These are phyloP conservation scores for Paracorniculantispora psalliotae DNA, from an alignment of 2,329 filamentous ascomycete species.

Conservation along the genomic window DNA sequence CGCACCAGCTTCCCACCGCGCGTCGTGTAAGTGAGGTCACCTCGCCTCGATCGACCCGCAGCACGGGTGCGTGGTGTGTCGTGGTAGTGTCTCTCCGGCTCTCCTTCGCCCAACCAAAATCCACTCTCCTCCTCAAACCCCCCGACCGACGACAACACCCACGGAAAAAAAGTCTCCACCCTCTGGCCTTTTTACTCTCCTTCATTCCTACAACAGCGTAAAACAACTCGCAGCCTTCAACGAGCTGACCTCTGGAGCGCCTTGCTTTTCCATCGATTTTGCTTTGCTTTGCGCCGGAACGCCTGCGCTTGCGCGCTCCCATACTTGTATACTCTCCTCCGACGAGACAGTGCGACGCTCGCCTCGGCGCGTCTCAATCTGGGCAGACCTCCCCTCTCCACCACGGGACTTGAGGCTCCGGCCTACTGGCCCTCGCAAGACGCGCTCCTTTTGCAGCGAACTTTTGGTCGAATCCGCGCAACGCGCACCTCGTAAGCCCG, in stretches of 20 bases:
- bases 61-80: not conserved
- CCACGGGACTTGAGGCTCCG: slow-evolving; percentile 1
- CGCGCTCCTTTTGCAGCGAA: not conserved
- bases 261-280: not conserved
- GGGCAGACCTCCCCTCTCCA: not conserved
- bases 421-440: not conserved
- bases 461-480: not conserved
- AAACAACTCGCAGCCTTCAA: not conserved
- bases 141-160: slow-evolving; percentile 4
- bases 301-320: not conserved
- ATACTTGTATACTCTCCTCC: too few relatives aligned
- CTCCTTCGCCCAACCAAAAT: not conserved
- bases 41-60: slow-evolving; percentile 5
- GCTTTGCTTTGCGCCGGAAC: not conserved
- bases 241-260: not conserved
- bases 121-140: not conserved
- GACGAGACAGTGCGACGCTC: not conserved
- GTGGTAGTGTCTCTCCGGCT: not conserved
- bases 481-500: not conserved
- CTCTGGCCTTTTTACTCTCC: slow-evolving; percentile 2
- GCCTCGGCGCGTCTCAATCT: slow-evolving; percentile 1
- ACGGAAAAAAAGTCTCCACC: slow-evolving; percentile 9
- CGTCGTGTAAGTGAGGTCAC: slow-evolving; percentile 8
- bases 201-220: not conserved
- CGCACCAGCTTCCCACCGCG: not conserved